Base-by-base conservation (phyloP, 2,329 filamentous ascomycete genomes). In the Aspergillus bombycis region DNA sequence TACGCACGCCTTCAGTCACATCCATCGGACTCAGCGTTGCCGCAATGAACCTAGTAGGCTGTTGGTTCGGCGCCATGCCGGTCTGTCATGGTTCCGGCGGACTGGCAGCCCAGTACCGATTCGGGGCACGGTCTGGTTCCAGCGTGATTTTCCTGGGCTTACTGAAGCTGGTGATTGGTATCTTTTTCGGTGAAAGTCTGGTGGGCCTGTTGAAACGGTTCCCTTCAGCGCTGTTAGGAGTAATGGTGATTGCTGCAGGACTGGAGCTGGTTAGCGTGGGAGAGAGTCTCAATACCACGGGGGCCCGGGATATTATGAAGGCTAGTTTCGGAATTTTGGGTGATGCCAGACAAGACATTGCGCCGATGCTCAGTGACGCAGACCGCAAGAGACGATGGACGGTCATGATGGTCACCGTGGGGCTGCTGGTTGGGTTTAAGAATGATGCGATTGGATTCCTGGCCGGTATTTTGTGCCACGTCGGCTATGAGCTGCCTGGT, bases 51-150 rank as follows among this genome's bases (percentile, higher is more conserved):
- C 81, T 97, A 4, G 76, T 91, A 1, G 91, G 91, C 19, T 94
- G 92, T 71, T 96, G 92, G 91, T 96, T 97, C 71, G 94, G 94
- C 55, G 91, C 91, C 6, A 98, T 97, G 95, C 95, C 94, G 3
- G 89, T 95, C 4, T 98, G 95, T 74, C 95, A 98, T 75, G 94
- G 94, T 6, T 93, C 93, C 0, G 94, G 94, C 2, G 94, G 94
- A 0, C 82, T 98, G 0, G 95, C 95, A 6, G 95, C 91, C 0
- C 94, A 98, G 75, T 92, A 93, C 76, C 88, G 93, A 5, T 98
- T 98, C 70, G 94, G 94, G 0, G 94, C 94, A 5, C 89, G 94
- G 55, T 96, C 92, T 63, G 94, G 94, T 11, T 88, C 92, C 0
- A 93, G 90, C 70, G 85, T 97, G 65, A 87, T 97, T 59, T 75